phyloP scores from a whole-genome alignment of 169 alveolate species.

The Condylostoma magnum region DNA sequence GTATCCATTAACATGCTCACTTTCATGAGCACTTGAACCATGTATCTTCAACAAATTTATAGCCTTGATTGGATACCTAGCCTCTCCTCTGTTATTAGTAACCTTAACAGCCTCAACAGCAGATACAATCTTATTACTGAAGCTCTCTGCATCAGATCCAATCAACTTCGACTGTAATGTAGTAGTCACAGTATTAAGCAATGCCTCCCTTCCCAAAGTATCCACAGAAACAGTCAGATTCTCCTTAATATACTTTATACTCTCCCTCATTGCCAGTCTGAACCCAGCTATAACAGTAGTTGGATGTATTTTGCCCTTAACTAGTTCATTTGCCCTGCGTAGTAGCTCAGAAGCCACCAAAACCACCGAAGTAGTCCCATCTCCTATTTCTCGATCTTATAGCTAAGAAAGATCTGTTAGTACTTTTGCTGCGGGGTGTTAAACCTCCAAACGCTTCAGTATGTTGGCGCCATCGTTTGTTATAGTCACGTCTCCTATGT shows the following conservation, averaged over 20 bases:
- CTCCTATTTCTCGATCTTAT: conserved; percentile 98
- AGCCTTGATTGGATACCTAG: conserved; percentile 94
- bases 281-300: conserved; percentile 96
- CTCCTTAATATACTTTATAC: conserved; percentile 93
- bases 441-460: conserved; percentile 96
- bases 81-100: conserved; percentile 77
- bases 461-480: conserved; percentile 99
- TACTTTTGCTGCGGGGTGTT: conserved; percentile 99
- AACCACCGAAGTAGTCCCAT: conserved; percentile 99
- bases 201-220: conserved; percentile 81
- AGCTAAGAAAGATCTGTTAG: conserved; percentile 95
- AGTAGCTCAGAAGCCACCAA: conserved; percentile 98
- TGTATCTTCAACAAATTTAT: conserved; percentile 94
- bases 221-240: conserved; percentile 84
- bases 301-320: conserved; percentile 97
- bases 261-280: conserved; percentile 93
- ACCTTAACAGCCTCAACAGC: conserved; percentile 92
- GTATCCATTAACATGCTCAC: conserved; percentile 89
- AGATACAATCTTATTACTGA: conserved; percentile 92
- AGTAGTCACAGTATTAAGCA: conserved; percentile 93
- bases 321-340: conserved; percentile 95
- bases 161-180: conserved; percentile 93
- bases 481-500: conserved; percentile 98
- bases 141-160: conserved; percentile 92
- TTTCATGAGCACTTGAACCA: conserved; percentile 94